Evolutionary conservation across 805 yeast species (phyloP).

Genomic region (Metschnikowia cerradonensis): DNA sequence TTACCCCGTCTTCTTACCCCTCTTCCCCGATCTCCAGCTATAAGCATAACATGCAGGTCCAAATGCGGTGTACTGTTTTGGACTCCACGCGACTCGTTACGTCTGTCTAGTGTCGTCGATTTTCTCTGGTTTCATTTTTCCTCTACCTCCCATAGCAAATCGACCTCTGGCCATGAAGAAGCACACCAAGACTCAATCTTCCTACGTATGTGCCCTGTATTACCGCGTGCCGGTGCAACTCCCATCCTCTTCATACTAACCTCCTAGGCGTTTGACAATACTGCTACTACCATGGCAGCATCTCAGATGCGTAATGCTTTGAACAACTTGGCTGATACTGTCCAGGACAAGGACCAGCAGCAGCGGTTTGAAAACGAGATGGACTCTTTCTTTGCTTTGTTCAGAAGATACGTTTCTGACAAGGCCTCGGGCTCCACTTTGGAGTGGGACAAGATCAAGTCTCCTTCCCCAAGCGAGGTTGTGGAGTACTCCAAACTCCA

Average conservation of each 20-base stretch:
- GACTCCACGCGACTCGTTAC: slow-evolving; percentile 1
- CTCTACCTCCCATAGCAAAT: neutral
- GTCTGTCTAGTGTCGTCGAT: slow-evolving; percentile 1
- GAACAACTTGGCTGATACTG: slow-evolving; percentile 84
- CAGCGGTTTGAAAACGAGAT: slow-evolving; percentile 77
- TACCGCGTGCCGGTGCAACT: neutral
- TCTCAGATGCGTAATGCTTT: slow-evolving; percentile 96
- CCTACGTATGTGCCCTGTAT: slow-evolving; percentile 50
- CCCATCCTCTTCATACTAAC: slow-evolving; percentile 6
- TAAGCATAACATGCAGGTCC: neutral
- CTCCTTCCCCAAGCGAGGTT: slow-evolving; percentile 87
- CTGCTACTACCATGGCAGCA: slow-evolving; percentile 92
- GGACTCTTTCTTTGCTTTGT: slow-evolving; percentile 91
- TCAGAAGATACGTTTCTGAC: slow-evolving; percentile 86
- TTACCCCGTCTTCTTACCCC: neutral
- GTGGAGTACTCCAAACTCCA: slow-evolving; percentile 62
- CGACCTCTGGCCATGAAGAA: slow-evolving; percentile 33
- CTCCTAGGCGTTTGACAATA: slow-evolving; percentile 82
- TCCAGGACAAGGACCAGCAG: slow-evolving; percentile 46
- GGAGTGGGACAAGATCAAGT: slow-evolving; percentile 94
- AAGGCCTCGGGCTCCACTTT: slow-evolving; percentile 80
- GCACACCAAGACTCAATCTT: slow-evolving; percentile 67
- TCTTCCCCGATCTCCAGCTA: neutral
- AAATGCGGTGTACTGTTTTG: neutral
- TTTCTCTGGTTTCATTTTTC: neutral